These are phyloP conservation scores for Xylaria acuta DNA, from an alignment of 495 filamentous ascomycete species.

Conservation along the genomic window DNA sequence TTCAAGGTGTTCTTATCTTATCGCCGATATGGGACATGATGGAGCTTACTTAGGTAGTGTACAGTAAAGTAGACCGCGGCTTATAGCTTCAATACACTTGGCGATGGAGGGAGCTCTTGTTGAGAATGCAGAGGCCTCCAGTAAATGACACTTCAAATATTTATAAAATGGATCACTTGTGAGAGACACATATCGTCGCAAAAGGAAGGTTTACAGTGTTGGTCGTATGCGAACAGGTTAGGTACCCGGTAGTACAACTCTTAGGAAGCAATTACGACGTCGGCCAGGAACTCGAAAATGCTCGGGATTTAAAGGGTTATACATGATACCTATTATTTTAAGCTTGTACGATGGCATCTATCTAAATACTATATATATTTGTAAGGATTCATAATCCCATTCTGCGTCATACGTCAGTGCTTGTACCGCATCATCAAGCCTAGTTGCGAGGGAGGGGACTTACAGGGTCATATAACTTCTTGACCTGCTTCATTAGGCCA, in stretches of 20 bases:
- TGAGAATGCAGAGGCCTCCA: too few species aligned
- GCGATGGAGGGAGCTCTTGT: too few species aligned
- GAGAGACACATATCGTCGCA: background rate
- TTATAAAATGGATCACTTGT: background rate
- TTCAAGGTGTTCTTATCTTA: conserved; percentile 27
- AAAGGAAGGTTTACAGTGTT: background rate
- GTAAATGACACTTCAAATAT: too few species aligned
- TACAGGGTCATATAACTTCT: conserved; percentile 89
- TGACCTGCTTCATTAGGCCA: conserved; percentile 90
- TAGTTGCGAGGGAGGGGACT: conserved; percentile 45
- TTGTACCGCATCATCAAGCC: background rate
- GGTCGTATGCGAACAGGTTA: background rate
- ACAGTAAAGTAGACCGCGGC: too few species aligned
- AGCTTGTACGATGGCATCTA: conserved; percentile 3
- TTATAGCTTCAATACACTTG: too few species aligned
- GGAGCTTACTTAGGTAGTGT: background rate
- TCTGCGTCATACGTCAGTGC: conserved; percentile 53
- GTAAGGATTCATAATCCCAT: conserved; percentile 94
- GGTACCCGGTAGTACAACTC: background rate
- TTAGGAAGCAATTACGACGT: background rate
- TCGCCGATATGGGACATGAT: conserved; percentile 14
- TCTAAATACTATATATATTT: conserved; percentile 67
- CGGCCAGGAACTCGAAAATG: background rate
- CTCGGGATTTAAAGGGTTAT: background rate
- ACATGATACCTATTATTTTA: background rate